A percentile compares a stretch with the other conserved stretches of the same genome.
These are phyloP conservation scores for Linnemannia elongata DNA, from an alignment of 192 early-diverging fungal species.

Conservation along the genomic window DNA sequence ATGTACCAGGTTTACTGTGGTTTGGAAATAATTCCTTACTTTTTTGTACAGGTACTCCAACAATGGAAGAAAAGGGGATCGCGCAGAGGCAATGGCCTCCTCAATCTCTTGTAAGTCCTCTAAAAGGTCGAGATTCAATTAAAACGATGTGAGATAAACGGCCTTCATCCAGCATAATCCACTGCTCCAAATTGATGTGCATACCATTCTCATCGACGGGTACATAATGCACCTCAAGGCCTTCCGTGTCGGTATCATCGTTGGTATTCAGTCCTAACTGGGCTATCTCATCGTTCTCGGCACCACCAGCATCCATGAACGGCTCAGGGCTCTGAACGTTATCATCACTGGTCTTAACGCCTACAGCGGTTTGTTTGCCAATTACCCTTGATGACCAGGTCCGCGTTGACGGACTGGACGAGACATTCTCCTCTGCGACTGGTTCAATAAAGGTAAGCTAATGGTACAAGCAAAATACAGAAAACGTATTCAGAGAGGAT, in stretches of 20 bases:
- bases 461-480: neutral
- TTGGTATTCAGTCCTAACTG: constrained; percentile 25
- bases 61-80: constrained; percentile 34
- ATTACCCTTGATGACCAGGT: neutral
- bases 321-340: constrained; percentile 4
- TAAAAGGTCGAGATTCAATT: constrained; percentile 4
- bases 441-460: neutral
- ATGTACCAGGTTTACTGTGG: constrained; percentile 1
- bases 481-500: constrained; percentile 8
- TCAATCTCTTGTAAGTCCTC: constrained; percentile 33
- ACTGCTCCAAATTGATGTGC: constrained; percentile 12
- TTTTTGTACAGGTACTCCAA: constrained; percentile 14
- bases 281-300: constrained; percentile 19
- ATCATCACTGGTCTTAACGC: constrained; percentile 3
- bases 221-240: constrained; percentile 1
- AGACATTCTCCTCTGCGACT: neutral
- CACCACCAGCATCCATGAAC: constrained; percentile 16
- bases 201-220: constrained; percentile 16
- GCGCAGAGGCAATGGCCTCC: constrained; percentile 30
- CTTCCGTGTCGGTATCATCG: constrained; percentile 16
- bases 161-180: constrained; percentile 9
- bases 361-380: neutral
- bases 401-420: neutral
- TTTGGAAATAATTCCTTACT: constrained; percentile 22
- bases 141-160: constrained; percentile 10